Evolutionary conservation across 148 eudicot species (phyloP).

Genomic region (Vaccinium corymbosum): DNA sequence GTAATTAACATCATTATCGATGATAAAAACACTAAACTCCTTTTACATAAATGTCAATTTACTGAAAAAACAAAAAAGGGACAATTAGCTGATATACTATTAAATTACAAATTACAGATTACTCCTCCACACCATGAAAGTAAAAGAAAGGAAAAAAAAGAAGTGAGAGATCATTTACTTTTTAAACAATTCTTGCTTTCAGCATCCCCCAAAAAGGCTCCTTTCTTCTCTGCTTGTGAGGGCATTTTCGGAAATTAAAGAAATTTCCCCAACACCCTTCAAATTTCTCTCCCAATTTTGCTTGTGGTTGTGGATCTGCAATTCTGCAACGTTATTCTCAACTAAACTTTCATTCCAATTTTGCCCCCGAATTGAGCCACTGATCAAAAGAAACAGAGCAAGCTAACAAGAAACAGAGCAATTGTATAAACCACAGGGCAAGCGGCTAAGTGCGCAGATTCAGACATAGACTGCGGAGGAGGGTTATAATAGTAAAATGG

Average conservation of each 20-base stretch:
- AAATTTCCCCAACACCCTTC: neutral
- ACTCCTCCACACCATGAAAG: neutral
- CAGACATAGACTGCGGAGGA: conserved; percentile 27
- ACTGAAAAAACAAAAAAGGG: neutral
- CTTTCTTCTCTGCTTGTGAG: neutral
- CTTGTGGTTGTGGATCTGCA: conserved; percentile 20
- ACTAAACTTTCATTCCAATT: neutral
- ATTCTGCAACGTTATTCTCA: conserved; percentile 19
- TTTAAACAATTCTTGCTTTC: neutral
- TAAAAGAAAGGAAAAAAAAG: neutral
- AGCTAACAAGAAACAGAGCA: conserved; percentile 1
- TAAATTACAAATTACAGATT: conserved; percentile 15
- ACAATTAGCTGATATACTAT: too few relatives aligned
- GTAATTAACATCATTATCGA: neutral
- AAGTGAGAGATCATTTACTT: neutral
- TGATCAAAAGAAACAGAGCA: conserved; percentile 10
- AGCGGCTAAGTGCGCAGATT: conserved; percentile 2
- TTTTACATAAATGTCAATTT: neutral
- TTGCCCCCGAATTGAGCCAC: neutral
- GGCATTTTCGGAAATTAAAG: conserved; percentile 9
- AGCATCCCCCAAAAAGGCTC: neutral
- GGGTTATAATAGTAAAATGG: conserved; percentile 63
- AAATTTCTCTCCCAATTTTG: neutral
- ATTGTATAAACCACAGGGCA: neutral
- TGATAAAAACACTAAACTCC: neutral